Evolutionary conservation across 2,329 filamentous ascomycete species (phyloP), one percentile per base, ranked within the genome.

Genomic region (Apiospora hydei): DNA sequence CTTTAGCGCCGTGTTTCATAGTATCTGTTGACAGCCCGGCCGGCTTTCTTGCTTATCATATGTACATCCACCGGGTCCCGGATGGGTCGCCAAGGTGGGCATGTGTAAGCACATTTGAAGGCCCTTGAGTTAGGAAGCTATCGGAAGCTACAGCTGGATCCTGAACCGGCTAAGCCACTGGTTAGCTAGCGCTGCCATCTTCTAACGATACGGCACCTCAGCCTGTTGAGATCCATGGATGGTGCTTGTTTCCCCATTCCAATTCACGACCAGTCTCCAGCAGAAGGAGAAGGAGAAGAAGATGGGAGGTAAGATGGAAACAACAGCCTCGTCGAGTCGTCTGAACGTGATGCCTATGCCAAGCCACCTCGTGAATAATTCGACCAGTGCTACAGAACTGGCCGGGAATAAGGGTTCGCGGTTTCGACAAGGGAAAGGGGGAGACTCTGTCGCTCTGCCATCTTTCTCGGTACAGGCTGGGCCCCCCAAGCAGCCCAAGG

Each of bases 21-120:
- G 3, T 61, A 16, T 34, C 30, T 34, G 34, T 38, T 38, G 53
- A 13, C 30, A 61, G 13, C 6, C 10, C 34, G 53, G 26, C 30
- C 53, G 26, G 30, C 26, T 34, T 10, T 21, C 30, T 5, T 38
- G 2, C 34, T 34, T 38, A 18, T 61, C 53, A 34, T 61, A 61
- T 30, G 16, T 38, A 61, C 53, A 30, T 38, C 18, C 53, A 38
- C 14, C 30, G 16, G 30, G 34, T 53, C 18, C 53, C 30, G 30
- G 26, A 57, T 34, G 7, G 53, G 34, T 38, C 3, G 30, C 16
- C 30, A 21, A 38, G 53, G 30, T 61, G 53, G 53, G 11, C 41
- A 64, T 64, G 57, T 64, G 57, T 64, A 64, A 64, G 57, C 57
- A 64, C 1, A 41, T 1, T 57, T 57, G 26, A 18, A 14, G 51